Evolutionary conservation across 75 land plant species (phyloP), one percentile per base, ranked within the genome.

Genomic region (Picea glauca): DNA sequence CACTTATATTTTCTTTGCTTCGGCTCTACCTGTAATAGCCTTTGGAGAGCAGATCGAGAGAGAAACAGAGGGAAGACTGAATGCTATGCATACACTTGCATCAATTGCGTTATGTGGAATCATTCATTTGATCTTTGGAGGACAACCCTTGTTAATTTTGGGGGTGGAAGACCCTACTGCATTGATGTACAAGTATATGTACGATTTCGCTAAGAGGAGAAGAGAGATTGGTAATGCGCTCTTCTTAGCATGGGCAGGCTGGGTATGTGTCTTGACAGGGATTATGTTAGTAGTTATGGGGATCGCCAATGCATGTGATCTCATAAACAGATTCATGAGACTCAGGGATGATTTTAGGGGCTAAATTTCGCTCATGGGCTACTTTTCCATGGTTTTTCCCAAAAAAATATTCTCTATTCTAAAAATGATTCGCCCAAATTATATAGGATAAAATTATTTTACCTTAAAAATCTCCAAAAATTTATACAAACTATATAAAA

Each of bases 111-210:
- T 86, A n/a, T 86, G 87, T 74, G 87, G 87, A 21, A 77, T 86
- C 58, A 14, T 86, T 13, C 87, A 86, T 32, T 86, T 85, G 5
- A 2, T 86, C 12, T 13, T 86, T n/a, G 87, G 87, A 56, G 87
- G 85, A 35, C 85, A 86, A 57, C 87, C 87, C 12, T 58, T 86
- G 58, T 78, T 86, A 3, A 74, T 83, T 50, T 60, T 86, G 5
- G 87, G 87, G 30, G 86, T 86, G 21, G 81, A 82, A 0, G 87
- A 83, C 58, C 85, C 87, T 12, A 86, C 85, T 20, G 87, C 80
- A 3, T 60, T 86, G 23, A 80, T 86, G 80, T 83, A 83, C 35
- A 72, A 74, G 1, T 86, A 84, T 56, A 67, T 86, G 87, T 86
- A 75, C 60, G 63, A 62, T 35, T 86, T 86, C 58, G 79, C 87